A percentile compares a stretch with the other conserved stretches of the same genome.
phyloP scores from a whole-genome alignment of 352 stramenopile species.

The Globisporangium solare region DNA sequence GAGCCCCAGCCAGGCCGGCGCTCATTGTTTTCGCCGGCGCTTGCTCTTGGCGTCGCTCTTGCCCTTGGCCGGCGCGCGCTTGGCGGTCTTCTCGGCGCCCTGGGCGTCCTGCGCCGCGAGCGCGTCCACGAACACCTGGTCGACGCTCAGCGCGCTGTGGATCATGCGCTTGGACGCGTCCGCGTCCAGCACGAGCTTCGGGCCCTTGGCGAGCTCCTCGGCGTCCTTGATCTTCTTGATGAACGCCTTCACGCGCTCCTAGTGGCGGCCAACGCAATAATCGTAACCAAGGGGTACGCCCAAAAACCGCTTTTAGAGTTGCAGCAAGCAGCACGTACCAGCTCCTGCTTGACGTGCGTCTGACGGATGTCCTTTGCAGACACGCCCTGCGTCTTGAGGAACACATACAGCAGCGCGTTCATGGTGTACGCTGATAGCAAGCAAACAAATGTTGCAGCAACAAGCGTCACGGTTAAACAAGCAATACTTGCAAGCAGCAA shows the following conservation, averaged over 20 bases:
- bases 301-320: too few relatives aligned
- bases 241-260: constrained; percentile 85
- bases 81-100: constrained; percentile 29
- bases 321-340: constrained; percentile 26
- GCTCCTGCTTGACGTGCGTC: constrained; percentile 88
- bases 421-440: constrained; percentile 67
- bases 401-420: constrained; percentile 85
- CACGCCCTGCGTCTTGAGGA: constrained; percentile 83
- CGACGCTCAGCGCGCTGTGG: constrained; percentile 77
- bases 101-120: constrained; percentile 23
- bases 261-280: not conserved
- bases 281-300: too few relatives aligned
- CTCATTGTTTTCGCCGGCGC: constrained; percentile 42
- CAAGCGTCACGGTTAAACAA: not conserved
- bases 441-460: not conserved
- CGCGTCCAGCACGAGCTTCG: constrained; percentile 73
- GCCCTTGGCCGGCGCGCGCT: constrained; percentile 17
- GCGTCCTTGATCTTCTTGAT: constrained; percentile 89
- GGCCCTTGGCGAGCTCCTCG: constrained; percentile 77
- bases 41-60: constrained; percentile 46
- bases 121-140: constrained; percentile 80
- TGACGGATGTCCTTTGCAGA: constrained; percentile 85
- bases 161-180: constrained; percentile 79
- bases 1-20: constrained; percentile 14
- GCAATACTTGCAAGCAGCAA: not conserved